phyloP scores from a whole-genome alignment of 768 basidiomycete genomes.

The Boletus rufocinnamomeus region DNA sequence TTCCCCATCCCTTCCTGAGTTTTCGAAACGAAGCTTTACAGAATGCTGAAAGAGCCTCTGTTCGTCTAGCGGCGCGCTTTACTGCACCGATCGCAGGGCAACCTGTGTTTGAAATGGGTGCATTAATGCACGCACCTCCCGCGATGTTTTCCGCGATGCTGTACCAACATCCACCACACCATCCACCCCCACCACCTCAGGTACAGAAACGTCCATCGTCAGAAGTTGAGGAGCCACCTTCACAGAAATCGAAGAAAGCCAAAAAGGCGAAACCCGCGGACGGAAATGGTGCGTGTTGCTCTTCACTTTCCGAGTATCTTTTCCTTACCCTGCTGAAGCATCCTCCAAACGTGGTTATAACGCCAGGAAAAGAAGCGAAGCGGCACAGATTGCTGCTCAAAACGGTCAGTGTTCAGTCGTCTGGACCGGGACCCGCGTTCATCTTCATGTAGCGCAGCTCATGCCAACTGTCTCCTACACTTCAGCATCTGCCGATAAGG shows the following conservation, averaged over 20 bases:
- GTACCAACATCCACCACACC: slow-evolving; percentile 32
- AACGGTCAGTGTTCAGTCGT: slow-evolving; percentile 47
- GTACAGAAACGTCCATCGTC: slow-evolving; percentile 40
- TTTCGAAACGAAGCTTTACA: slow-evolving; percentile 48
- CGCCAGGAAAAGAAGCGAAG: slow-evolving; percentile 72
- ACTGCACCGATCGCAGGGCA: slow-evolving; percentile 35
- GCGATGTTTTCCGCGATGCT: slow-evolving; percentile 31
- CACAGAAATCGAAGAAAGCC: slow-evolving; percentile 50
- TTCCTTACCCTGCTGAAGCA: slow-evolving; percentile 24
- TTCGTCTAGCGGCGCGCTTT: slow-evolving; percentile 59
- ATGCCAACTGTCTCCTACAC: slow-evolving; percentile 49
- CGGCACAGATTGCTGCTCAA: slow-evolving; percentile 62
- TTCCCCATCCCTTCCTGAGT: slow-evolving; percentile 26
- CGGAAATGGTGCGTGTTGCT: slow-evolving; percentile 32
- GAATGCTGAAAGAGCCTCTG: slow-evolving; percentile 52
- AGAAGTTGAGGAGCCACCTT: slow-evolving; percentile 42
- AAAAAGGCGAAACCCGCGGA: slow-evolving; percentile 42
- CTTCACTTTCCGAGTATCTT: slow-evolving; percentile 5
- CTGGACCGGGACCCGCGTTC: slow-evolving; percentile 16
- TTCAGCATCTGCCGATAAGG: slow-evolving; percentile 40
- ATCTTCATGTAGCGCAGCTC: slow-evolving; percentile 41
- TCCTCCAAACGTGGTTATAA: slow-evolving; percentile 68
- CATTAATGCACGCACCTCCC: slow-evolving; percentile 35
- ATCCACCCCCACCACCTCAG: slow-evolving; percentile 29
- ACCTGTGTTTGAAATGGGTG: slow-evolving; percentile 37